Evolutionary conservation across 495 filamentous ascomycete genomes (phyloP).

Genomic region (Parmelia sp.): DNA sequence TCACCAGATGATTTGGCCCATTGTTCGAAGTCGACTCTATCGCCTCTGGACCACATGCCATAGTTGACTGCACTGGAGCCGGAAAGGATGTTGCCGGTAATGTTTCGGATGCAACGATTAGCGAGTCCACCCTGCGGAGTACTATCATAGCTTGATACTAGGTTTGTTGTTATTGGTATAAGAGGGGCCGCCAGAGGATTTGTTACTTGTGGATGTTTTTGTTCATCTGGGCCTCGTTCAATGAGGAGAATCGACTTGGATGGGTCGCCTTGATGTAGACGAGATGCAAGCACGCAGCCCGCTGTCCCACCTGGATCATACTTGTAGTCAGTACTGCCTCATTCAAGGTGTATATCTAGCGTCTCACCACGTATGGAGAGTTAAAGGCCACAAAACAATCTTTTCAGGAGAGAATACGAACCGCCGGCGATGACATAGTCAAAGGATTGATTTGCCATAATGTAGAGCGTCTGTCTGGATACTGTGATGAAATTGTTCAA

Average conservation of each 20-base stretch:
- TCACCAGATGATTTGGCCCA: constrained; percentile 36
- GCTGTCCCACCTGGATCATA: constrained; percentile 41
- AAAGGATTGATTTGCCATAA: constrained; percentile 1
- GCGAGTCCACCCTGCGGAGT: constrained; percentile 30
- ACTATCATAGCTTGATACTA: constrained; percentile 34
- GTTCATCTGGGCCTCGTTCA: constrained; percentile 30
- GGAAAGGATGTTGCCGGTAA: constrained; percentile 35
- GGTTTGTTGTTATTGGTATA: constrained; percentile 29
- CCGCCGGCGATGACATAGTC: constrained; percentile 40
- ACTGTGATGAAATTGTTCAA: too few species aligned
- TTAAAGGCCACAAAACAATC: too few species aligned
- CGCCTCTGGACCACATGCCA: constrained; percentile 34
- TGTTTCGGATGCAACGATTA: constrained; percentile 24
- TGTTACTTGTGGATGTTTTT: constrained; percentile 21
- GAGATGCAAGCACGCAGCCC: constrained; percentile 39
- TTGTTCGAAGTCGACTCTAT: constrained; percentile 34
- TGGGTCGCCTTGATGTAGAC: constrained; percentile 26
- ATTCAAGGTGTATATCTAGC: too few species aligned
- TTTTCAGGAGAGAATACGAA: too few species aligned
- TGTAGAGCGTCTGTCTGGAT: not conserved
- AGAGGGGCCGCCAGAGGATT: constrained; percentile 18
- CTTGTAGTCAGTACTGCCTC: too few species aligned
- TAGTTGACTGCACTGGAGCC: constrained; percentile 27
- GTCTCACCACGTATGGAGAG: too few species aligned
- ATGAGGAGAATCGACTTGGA: constrained; percentile 26